Percentiles rank a stretch among this genome's conserved stretches.
Evolutionary conservation across 2,329 filamentous ascomycete species (phyloP).

Genomic region (Phyllosticta citrichinensis): DNA sequence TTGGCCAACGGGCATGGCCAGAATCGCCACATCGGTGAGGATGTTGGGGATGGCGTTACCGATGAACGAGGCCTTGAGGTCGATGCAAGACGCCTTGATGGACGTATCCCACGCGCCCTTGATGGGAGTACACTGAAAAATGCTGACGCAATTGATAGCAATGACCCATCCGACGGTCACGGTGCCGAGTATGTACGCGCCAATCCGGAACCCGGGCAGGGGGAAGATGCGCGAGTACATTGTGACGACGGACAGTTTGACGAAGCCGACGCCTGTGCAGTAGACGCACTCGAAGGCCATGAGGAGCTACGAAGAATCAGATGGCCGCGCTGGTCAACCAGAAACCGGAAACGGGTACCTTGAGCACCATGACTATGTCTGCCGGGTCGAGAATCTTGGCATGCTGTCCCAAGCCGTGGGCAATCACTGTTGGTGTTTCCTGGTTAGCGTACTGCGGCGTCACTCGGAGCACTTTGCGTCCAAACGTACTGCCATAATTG

Average conservation of each 20-base stretch:
- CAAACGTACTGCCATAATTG: conserved; percentile 3
- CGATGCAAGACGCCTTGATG: conserved; percentile 38
- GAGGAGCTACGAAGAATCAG: conserved; percentile 27
- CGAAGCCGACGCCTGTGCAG: conserved; percentile 39
- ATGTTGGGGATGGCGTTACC: conserved; percentile 41
- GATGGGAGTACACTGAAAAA: conserved; percentile 45
- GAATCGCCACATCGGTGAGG: conserved; percentile 36
- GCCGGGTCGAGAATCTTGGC: conserved; percentile 5
- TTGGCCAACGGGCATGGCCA: conserved; percentile 38
- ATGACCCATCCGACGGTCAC: conserved; percentile 41
- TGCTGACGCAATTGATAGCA: conserved; percentile 39
- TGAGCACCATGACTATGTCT: conserved; percentile 9
- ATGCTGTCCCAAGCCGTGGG: conserved; percentile 15
- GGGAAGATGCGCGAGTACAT: conserved; percentile 47
- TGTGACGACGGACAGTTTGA: conserved; percentile 41
- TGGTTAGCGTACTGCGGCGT: too few relatives aligned
- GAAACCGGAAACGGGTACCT: neutral
- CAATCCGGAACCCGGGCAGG: conserved; percentile 33
- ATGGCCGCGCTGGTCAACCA: neutral
- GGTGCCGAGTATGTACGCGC: conserved; percentile 30
- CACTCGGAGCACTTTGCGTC: too few relatives aligned
- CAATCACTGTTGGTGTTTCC: conserved; percentile 9
- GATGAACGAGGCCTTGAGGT: conserved; percentile 42
- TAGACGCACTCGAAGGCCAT: conserved; percentile 41
- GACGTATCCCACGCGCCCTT: conserved; percentile 40